Evolutionary conservation across 75 land plant species (phyloP), one percentile per base, ranked within the genome.

Genomic region (Pseudotsuga menziesii): DNA sequence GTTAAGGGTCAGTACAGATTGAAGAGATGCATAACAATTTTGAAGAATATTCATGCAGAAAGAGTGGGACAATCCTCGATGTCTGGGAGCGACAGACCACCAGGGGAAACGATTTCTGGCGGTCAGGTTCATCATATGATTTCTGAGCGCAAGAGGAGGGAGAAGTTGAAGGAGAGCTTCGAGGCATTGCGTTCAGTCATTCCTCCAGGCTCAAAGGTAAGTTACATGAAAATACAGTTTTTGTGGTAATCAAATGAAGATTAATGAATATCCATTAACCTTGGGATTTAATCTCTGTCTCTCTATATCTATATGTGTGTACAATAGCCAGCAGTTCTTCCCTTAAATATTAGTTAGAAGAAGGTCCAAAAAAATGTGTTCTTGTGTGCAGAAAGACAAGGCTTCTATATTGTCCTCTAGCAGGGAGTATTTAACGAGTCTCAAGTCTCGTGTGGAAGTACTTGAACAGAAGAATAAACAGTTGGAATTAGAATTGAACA

Each of bases 181-280:
- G 78, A 75, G 14, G 81, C 83, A 2, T 79, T 92, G 58, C 73
- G 83, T 75, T 41, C 78, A 61, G 72, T 92, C 4, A 85, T 92
- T 56, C 94, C 94, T 35, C 85, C 81, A 0, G 86, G 85, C 60
- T 75, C 92, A 12, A 90, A 86, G 94, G 94, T 90, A 75, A 3
- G 76, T 44, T 8, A n/a, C n/a, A n/a, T n/a, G n/a, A n/a, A n/a
- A n/a, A n/a, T n/a, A n/a, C n/a, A n/a, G n/a, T n/a, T n/a, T n/a
- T n/a, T n/a, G n/a, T n/a, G n/a, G n/a, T n/a, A n/a, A n/a, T n/a
- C n/a, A n/a, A n/a, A n/a, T n/a, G n/a, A n/a, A n/a, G n/a, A n/a
- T n/a, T n/a, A n/a, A n/a, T n/a, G n/a, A n/a, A n/a, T n/a, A n/a
- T n/a, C n/a, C n/a, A n/a, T n/a, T n/a, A n/a, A n/a, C n/a, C n/a